Percentiles rank a stretch among this genome's conserved stretches.
Evolutionary conservation across 2,329 filamentous ascomycete genomes (phyloP).

Genomic region (Botrytis aclada): DNA sequence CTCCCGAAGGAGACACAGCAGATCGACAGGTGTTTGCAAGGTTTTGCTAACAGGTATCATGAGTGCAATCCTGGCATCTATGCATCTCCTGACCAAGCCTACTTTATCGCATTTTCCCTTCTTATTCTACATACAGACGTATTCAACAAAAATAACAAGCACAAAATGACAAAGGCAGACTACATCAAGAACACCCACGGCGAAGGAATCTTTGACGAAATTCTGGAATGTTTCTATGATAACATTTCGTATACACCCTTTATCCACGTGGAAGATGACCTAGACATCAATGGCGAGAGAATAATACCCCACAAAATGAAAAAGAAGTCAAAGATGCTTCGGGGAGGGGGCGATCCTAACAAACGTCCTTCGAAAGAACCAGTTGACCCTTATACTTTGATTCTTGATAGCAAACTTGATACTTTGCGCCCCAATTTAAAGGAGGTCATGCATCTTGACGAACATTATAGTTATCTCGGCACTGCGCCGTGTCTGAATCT

Average conservation of each 20-base stretch:
- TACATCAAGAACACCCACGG: slow-evolving; percentile 93
- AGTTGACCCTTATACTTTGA: slow-evolving; percentile 91
- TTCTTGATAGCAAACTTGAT: slow-evolving; percentile 85
- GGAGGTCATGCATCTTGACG: slow-evolving; percentile 89
- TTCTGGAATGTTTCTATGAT: slow-evolving; percentile 95
- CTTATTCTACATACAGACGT: slow-evolving; percentile 96
- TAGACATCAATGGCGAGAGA: slow-evolving; percentile 74
- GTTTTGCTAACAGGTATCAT: slow-evolving; percentile 94
- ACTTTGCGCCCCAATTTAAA: slow-evolving; percentile 78
- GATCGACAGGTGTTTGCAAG: slow-evolving; percentile 89
- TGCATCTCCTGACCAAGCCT: slow-evolving; percentile 86
- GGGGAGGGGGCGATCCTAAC: slow-evolving; percentile 60
- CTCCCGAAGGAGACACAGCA: slow-evolving; percentile 97
- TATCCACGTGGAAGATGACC: slow-evolving; percentile 92
- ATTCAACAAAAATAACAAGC: slow-evolving; percentile 99
- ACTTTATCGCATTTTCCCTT: slow-evolving; percentile 95
- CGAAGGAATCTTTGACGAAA: slow-evolving; percentile 89
- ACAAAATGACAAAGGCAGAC: slow-evolving; percentile 95
- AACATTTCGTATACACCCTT: slow-evolving; percentile 98
- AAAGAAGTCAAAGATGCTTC: slow-evolving; percentile 63
- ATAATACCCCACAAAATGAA: slow-evolving; percentile 68
- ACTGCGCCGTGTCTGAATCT: slow-evolving; percentile 74
- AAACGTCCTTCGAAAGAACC: slow-evolving; percentile 73
- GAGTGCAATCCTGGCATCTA: slow-evolving; percentile 98
- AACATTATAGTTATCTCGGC: slow-evolving; percentile 85